Conservation (phyloP, 225 moss, liverwort and hornwort genomes). For the Anthoceros angustus region DNA sequence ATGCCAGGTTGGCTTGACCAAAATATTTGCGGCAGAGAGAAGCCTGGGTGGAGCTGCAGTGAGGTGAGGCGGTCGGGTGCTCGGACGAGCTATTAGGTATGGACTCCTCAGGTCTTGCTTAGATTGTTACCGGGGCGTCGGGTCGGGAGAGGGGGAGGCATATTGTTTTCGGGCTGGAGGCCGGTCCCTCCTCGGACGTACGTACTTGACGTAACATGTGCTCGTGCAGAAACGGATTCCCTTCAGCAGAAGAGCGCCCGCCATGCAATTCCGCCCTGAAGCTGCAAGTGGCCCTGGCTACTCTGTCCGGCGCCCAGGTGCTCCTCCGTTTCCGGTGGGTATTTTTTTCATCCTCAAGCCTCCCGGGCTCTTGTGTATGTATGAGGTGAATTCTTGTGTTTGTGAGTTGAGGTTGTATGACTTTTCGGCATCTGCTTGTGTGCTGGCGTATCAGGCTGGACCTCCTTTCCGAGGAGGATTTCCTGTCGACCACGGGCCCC, state of each 20-base stretch:
- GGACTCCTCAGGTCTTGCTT: too few species aligned
- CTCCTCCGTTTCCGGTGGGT: conserved; percentile 23
- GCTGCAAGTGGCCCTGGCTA: conserved; percentile 17
- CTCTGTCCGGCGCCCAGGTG: conserved; percentile 18
- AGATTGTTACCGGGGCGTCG: too few species aligned
- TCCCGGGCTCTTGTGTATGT: neutral
- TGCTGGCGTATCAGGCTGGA: conserved; percentile 19
- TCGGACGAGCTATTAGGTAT: too few species aligned
- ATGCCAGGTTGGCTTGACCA: too few species aligned
- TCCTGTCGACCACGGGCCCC: conserved; percentile 35
- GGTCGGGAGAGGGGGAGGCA: too few species aligned
- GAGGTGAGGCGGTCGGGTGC: too few species aligned
- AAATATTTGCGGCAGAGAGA: too few species aligned
- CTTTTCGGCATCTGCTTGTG: neutral
- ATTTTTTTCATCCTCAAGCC: neutral
- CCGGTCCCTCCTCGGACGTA: too few species aligned
- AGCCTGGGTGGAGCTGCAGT: too few species aligned
- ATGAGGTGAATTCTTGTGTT: neutral
- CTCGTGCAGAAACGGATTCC: too few species aligned
- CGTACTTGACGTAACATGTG: too few species aligned
- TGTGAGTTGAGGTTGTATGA: neutral
- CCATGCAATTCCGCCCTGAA: conserved; percentile 22
- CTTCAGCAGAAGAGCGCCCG: neutral
- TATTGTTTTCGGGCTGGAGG: too few species aligned
- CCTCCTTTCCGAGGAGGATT: conserved; percentile 30